A percentile compares a stretch with the other conserved stretches of the same genome.
Conservation (phyloP, 257 asterid species). For the Nicotiana benthamiana region DNA sequence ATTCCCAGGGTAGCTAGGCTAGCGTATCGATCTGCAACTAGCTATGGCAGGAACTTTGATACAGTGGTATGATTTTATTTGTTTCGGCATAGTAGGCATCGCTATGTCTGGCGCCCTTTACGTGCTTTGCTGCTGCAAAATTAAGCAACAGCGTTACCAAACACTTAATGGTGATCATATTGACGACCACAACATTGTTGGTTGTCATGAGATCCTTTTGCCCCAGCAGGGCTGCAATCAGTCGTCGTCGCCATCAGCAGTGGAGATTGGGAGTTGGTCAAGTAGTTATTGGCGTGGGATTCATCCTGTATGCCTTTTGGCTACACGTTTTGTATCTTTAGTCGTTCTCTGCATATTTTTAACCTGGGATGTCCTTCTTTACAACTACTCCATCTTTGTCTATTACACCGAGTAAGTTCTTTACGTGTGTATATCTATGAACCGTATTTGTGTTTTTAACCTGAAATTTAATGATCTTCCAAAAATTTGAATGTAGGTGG, state of each 20-base stretch:
- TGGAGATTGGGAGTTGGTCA: background rate
- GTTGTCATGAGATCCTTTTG: background rate
- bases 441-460: background rate
- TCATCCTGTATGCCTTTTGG: constrained; percentile 7
- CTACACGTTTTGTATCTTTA: background rate
- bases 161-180: background rate
- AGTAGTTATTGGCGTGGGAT: constrained; percentile 9
- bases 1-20: background rate
- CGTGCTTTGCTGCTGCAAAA: background rate
- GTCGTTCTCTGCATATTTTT: background rate
- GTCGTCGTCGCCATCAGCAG: too few species aligned
- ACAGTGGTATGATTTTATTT: constrained; percentile 13
- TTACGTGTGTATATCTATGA: background rate
- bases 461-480: background rate
- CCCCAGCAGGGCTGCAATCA: background rate
- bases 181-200: background rate
- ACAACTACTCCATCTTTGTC: background rate
- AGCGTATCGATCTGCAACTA: too few species aligned
- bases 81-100: constrained; percentile 3
- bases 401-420: constrained; percentile 12
- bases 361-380: background rate
- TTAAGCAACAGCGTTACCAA: background rate
- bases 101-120: background rate
- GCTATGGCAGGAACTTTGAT: background rate
- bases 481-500: constrained; percentile 8